phyloP scores from a whole-genome alignment of 2,329 filamentous ascomycete genomes.

The Tricladium varicosporioides region DNA sequence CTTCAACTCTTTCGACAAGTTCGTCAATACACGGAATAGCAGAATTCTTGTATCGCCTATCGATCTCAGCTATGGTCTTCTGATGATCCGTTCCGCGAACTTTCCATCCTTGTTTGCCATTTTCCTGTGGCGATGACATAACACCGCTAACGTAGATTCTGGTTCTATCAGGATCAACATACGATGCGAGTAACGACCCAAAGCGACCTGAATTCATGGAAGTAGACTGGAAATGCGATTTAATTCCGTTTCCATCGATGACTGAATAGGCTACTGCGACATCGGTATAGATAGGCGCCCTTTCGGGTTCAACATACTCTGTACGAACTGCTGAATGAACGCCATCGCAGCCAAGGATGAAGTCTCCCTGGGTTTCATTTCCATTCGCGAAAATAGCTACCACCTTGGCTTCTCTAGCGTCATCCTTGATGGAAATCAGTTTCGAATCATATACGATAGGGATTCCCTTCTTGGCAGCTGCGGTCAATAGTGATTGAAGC shows the following conservation, averaged over 20 bases:
- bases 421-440: no score
- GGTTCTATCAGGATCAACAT: conserved; percentile 4
- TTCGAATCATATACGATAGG: no score
- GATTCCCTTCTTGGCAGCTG: no score
- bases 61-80: conserved; percentile 10
- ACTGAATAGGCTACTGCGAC: conserved; percentile 12
- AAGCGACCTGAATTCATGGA: conserved; percentile 13
- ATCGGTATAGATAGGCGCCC: conserved; percentile 9
- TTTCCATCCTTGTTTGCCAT: conserved; percentile 18
- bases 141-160: conserved; percentile 16
- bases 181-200: conserved; percentile 14
- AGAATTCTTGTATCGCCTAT: conserved; percentile 10
- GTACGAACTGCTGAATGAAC: conserved; percentile 33
- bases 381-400: conserved; percentile 30
- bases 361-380: conserved; percentile 21
- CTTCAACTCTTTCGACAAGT: conserved; percentile 7
- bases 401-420: conserved; percentile 4
- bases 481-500: conserved; percentile 8
- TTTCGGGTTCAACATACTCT: conserved; percentile 19
- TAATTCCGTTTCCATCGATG: neutral
- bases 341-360: conserved; percentile 36
- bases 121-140: conserved; percentile 12
- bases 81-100: conserved; percentile 4
- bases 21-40: conserved; percentile 7
- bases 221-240: conserved; percentile 10